Conservation (phyloP, 441 rosid genomes). For the California macrophylla region DNA sequence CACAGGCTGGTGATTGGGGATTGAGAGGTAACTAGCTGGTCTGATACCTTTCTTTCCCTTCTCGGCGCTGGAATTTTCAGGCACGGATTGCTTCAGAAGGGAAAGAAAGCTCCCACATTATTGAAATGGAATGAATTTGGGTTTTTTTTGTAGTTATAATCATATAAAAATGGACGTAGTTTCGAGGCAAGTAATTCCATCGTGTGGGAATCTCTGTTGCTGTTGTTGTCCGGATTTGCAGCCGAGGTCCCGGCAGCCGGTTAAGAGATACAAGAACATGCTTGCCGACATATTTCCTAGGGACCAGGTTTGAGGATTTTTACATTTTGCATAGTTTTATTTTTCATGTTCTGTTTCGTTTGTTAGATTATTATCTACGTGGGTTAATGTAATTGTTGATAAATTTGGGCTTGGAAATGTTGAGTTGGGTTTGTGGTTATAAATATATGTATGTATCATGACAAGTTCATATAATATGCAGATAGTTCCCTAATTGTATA, state of each 20-base stretch:
- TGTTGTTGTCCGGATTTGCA: conserved; percentile 73
- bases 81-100: conserved; percentile 38
- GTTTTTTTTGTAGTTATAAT: not conserved
- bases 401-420: not conserved
- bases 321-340: not conserved
- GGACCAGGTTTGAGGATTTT: conserved; percentile 43
- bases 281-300: conserved; percentile 76
- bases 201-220: conserved; percentile 81
- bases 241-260: conserved; percentile 93
- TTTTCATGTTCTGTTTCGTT: not conserved
- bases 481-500: not conserved
- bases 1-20: conserved; percentile 25
- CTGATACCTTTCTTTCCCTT: conserved; percentile 43
- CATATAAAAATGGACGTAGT: conserved; percentile 49
- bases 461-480: not conserved
- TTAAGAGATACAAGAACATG: conserved; percentile 96
- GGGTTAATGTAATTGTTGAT: not conserved
- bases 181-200: conserved; percentile 84
- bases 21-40: conserved; percentile 17
- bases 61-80: conserved; percentile 38
- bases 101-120: conserved; percentile 27
- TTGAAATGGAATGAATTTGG: not conserved
- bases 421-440: not conserved
- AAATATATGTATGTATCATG: not conserved
- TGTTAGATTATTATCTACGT: not conserved